Conservation (phyloP, 257 asterid species). For the Ballota nigra region DNA sequence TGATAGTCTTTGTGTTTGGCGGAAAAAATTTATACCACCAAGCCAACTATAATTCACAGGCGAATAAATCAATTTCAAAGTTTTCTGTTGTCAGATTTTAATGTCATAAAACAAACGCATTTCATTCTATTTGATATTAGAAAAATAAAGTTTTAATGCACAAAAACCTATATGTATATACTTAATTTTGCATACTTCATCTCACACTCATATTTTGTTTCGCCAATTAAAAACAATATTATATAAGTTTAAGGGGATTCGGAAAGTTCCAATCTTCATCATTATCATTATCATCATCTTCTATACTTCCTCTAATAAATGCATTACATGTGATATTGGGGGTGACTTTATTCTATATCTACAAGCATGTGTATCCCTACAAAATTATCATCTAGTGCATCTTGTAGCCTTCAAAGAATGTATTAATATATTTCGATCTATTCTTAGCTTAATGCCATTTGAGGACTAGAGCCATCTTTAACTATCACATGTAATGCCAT, state of each 20-base stretch:
- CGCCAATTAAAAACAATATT: too few relatives aligned
- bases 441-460: background rate
- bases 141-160: too few relatives aligned
- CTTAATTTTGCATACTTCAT: background rate
- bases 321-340: background rate
- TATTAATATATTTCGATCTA: background rate
- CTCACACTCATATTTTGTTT: background rate
- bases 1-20: too few relatives aligned
- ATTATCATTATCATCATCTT: too few relatives aligned
- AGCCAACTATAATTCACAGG: too few relatives aligned
- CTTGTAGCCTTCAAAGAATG: background rate
- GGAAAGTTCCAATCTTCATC: background rate
- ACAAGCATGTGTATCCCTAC: background rate
- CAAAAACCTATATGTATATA: too few relatives aligned
- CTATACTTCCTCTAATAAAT: background rate
- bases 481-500: background rate
- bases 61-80: too few relatives aligned
- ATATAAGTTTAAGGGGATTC: too few relatives aligned
- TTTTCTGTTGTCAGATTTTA: too few relatives aligned
- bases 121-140: too few relatives aligned
- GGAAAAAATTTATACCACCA: too few relatives aligned
- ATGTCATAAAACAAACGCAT: too few relatives aligned
- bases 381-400: background rate
- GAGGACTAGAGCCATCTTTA: background rate
- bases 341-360: background rate